These are phyloP conservation scores for Furcasterigmium furcatum DNA, from an alignment of 2,329 filamentous ascomycete genomes.

Conservation along the genomic window DNA sequence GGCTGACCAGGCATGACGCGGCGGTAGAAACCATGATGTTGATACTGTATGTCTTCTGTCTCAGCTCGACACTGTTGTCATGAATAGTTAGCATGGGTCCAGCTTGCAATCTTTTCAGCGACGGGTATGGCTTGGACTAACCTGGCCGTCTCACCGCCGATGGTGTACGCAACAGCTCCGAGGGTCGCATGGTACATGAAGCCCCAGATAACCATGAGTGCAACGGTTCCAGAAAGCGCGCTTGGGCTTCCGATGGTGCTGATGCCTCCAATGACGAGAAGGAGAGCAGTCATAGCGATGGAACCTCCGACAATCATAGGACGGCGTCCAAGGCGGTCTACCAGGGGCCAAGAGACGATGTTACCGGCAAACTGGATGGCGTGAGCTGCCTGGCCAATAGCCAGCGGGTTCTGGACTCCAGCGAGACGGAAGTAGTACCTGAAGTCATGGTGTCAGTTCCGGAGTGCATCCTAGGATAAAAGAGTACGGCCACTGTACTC, in stretches of 20 bases:
- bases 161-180: slow-evolving; percentile 22
- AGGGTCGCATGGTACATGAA: slow-evolving; percentile 24
- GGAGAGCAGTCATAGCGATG: slow-evolving; percentile 19
- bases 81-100: not conserved
- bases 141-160: slow-evolving; percentile 24
- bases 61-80: slow-evolving; percentile 15
- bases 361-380: slow-evolving; percentile 24
- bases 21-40: slow-evolving; percentile 25
- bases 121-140: slow-evolving; percentile 1
- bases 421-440: slow-evolving; percentile 22
- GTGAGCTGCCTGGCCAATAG: slow-evolving; percentile 21
- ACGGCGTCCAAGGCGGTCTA: slow-evolving; percentile 23
- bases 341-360: slow-evolving; percentile 22
- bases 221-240: slow-evolving; percentile 18
- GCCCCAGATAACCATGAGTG: slow-evolving; percentile 23
- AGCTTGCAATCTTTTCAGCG: too few species aligned
- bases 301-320: slow-evolving; percentile 23
- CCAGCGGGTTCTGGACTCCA: slow-evolving; percentile 21
- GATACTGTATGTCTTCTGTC: slow-evolving; percentile 28
- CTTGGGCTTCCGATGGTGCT: slow-evolving; percentile 19
- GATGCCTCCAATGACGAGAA: slow-evolving; percentile 25
- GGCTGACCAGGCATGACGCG: slow-evolving; percentile 21
- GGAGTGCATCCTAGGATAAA: not conserved
- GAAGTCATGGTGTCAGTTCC: not conserved
- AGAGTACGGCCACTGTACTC: too few species aligned